Base-by-base conservation (phyloP, 768 basidiomycete genomes). In the Boletus pseudopeckii region DNA sequence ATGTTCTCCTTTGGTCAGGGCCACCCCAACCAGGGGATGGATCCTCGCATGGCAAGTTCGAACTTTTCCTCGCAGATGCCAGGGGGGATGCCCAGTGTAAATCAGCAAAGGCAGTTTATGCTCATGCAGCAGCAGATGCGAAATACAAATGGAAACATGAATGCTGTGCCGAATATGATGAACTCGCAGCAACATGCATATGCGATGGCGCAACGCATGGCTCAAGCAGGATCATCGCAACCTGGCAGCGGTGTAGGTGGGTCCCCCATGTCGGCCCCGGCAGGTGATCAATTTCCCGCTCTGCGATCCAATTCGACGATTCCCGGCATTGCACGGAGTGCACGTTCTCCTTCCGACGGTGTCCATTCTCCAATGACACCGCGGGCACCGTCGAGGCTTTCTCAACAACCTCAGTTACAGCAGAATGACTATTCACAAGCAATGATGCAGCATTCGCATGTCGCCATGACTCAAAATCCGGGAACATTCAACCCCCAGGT, bases 261-360 rank as follows among this genome's bases (percentile, higher is more conserved):
- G 9, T 80, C 80, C 18, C 78, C 78, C 8, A 73, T 73, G 68
- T 68, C 81, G 17, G 60, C 48, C 67, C 57, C 75, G 32, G 62
- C 74, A 50, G 71, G 71, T 45, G 66, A 71, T 60, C 70, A 75
- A 50, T 79, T 80, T 53, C 77, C 81, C 13, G 74, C 75, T 6
- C 69, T 85, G 30, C 76, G 83, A 18, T 84, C 84, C 39, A 85
- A 82, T 63, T 71, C 76, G 39, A 68, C 80, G 20, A 84, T 89
- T 49, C 86, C 86, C 0, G 87, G 87, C 13, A 90, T 90, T 48
- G 85, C 88, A 20, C 76, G 88, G 61, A 88, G 83, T 59, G 80
- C 82, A 46, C 77, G 87, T 51, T 89, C 88, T 39, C 88, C 88
- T n/a, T 83, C 86, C 17, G 88, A 90, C 55, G 74, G 77, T 34